Evolutionary conservation across 108 stramenopile genomes (phyloP), one percentile per base, ranked within the genome.

Genomic region (Thalassiosira profunda): DNA sequence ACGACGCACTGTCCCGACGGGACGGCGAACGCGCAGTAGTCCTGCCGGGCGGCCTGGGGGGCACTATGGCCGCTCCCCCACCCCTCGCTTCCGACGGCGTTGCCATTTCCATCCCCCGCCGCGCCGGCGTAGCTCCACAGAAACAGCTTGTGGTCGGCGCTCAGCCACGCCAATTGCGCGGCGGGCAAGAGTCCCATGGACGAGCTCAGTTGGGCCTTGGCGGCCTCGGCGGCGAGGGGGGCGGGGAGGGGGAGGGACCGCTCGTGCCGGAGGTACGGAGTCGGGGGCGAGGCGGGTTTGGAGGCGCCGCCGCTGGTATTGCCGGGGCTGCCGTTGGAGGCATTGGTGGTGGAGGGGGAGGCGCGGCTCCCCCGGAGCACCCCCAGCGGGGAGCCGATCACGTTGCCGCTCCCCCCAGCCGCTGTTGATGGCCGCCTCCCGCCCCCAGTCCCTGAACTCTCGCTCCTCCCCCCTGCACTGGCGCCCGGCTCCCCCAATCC

Each of bases 151-250:
- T 94, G 87, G 66, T 99, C 98, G 33, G 92, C 79, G 46, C 81
- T 88, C 81, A 97, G 68, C 98, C 98, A 99, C 6, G 87, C 98
- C 49, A 97, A 72, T 63, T 90, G 56, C 6, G 91, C 96, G 33
- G 96, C 84, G 37, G 92, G 88, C 40, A 97, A 79, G 25, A 99
- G 45, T 18, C 98, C 98, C 98, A 98, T 98, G n/a, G 91, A 74
- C 2, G 60, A 70, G 4, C 83, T 72, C 6, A 74, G 58, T 45
- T 83, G 65, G 0, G 80, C 83, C 28, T 70, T 72, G 37, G 71
- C 48, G 10, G 83, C 58, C 38, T 79, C 74, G 11, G 76, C 54
- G 11, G 77, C 63, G 23, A 95, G 47, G 29, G 73, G 70, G 1
- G 82, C 51, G 10, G 94, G 91, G 25, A 95, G 79, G 8, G 91